Evolutionary conservation across 2,329 filamentous ascomycete species (phyloP).

Genomic region (Phialophora macrospora): DNA sequence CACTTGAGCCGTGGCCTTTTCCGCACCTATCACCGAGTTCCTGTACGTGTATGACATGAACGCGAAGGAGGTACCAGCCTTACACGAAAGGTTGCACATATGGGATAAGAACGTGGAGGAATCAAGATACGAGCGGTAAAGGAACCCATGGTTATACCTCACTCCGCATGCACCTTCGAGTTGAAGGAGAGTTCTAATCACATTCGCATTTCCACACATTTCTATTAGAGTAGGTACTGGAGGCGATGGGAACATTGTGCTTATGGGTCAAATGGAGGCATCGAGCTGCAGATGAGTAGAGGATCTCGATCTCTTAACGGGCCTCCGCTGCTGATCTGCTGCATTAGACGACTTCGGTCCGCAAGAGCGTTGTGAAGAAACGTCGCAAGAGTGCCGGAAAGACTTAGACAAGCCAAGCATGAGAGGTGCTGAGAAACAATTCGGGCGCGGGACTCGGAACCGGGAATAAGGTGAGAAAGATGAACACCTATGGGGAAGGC

Average conservation of each 20-base stretch:
- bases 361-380: not conserved
- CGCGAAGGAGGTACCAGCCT: not conserved
- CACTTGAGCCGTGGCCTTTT: not conserved
- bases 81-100: not conserved
- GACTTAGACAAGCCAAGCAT: not conserved
- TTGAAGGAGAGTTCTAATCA: no score
- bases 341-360: not conserved
- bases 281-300: no score
- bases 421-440: not conserved
- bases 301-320: no score
- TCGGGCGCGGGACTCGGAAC: not conserved
- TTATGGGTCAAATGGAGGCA: not conserved
- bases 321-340: not conserved
- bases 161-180: no score
- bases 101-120: not conserved
- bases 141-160: not conserved
- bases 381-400: not conserved
- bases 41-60: not conserved
- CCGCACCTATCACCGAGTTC: not conserved
- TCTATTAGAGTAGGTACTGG: not conserved
- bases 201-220: not conserved
- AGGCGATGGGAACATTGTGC: not conserved
- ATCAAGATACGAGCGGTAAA: not conserved
- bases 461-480: not conserved
- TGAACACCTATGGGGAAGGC: not conserved